Percentiles rank a stretch among this genome's conserved stretches.
phyloP scores from a whole-genome alignment of 202 grass and related monocot species.

The Setaria viridis region DNA sequence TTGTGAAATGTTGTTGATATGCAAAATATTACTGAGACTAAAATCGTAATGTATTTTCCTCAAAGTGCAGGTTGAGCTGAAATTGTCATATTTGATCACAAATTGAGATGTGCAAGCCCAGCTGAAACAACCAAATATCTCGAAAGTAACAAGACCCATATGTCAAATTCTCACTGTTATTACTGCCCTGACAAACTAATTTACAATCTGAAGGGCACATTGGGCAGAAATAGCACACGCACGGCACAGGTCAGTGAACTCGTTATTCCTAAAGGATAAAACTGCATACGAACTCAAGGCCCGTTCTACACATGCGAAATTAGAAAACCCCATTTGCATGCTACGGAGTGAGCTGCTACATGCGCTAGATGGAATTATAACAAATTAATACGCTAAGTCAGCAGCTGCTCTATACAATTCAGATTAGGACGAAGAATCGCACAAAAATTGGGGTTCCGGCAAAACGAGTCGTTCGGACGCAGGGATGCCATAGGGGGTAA shows the following conservation, averaged over 20 bases:
- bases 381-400: conserved; percentile 2
- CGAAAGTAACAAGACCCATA: background rate
- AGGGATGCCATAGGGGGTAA: background rate
- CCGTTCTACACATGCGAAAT: background rate
- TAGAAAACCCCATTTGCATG: background rate
- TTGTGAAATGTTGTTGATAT: conserved; percentile 17
- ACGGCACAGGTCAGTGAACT: too few relatives aligned
- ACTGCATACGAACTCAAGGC: background rate
- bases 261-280: background rate
- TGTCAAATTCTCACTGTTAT: background rate
- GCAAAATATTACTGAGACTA: background rate
- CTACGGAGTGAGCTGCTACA: background rate
- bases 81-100: background rate
- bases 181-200: background rate
- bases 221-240: background rate
- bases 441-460: conserved; percentile 9
- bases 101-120: background rate
- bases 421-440: conserved; percentile 17
- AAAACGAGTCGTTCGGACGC: conserved; percentile 14
- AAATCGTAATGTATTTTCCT: background rate
- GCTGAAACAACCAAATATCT: conserved; percentile 13
- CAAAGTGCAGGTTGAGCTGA: background rate
- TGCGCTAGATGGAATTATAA: background rate
- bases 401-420: background rate
- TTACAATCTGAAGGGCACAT: conserved; percentile 8